Base-by-base conservation (phyloP, 1,284 basidiomycete species). In the Tranzscheliella williamsii region DNA sequence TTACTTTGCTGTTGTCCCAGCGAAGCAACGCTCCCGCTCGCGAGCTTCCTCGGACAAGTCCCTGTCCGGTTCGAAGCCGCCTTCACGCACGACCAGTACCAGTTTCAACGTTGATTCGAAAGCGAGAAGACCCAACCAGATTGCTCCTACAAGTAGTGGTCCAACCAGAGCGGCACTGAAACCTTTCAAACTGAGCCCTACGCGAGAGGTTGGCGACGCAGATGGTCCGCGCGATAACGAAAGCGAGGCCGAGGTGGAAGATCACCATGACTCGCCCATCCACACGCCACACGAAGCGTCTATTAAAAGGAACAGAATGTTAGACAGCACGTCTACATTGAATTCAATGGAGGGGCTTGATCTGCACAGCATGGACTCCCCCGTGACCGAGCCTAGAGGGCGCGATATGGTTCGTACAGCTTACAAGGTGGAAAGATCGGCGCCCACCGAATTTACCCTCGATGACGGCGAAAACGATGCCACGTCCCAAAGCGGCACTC, bases 401-500 rank as follows among this genome's bases (percentile, higher is more conserved):
- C 35, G 63, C 22, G 63, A 67, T 26, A 67, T 67, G 63, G 43
- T 49, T 0, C 37, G 63, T 11, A 67, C 41, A 13, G 56, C 63
- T n/a, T n/a, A n/a, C n/a, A n/a, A n/a, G n/a, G n/a, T n/a, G n/a
- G n/a, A n/a, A n/a, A n/a, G n/a, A n/a, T n/a, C n/a, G n/a, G n/a
- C n/a, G n/a, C n/a, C n/a, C n/a, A n/a, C n/a, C n/a, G n/a, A n/a
- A n/a, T n/a, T n/a, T n/a, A n/a, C n/a, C n/a, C n/a, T n/a, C n/a
- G n/a, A 23, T 27, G 26, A 27, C 26, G 26, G 15, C 26, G 26
- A 27, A 8, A 15, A 27, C 26, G 26, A 27, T 27, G 26, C 8
- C 26, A 15, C 8, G 26, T 8, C 26, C 26, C 8, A 27, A 8
- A n/a, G n/a, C n/a, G n/a, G n/a, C n/a, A 39, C 2, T 27, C 36